Conservation (phyloP, 345 rosid genomes). For the Aquilaria sinensis region DNA sequence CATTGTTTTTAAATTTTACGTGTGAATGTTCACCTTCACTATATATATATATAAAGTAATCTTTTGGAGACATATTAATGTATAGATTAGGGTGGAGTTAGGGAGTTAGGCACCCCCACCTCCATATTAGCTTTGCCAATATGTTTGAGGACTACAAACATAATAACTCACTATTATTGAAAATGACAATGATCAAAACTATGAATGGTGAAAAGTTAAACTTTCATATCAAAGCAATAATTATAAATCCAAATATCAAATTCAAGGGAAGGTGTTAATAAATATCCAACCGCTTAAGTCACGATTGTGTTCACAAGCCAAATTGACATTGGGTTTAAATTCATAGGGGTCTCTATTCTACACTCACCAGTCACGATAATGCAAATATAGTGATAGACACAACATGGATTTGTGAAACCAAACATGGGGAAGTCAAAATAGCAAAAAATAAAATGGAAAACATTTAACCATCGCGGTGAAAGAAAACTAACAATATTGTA, state of each 20-base stretch:
- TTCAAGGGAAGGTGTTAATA: background rate
- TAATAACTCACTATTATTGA: constrained; percentile 58
- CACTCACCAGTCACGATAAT: constrained; percentile 69
- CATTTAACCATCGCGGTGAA: no score
- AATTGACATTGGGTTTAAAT: no score
- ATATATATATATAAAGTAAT: no score
- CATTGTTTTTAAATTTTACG: no score
- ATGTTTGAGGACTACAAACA: no score
- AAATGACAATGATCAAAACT: constrained; percentile 83
- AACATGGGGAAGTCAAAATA: background rate
- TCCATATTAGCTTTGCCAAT: no score
- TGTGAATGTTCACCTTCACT: no score
- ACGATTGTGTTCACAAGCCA: no score
- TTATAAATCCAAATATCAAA: constrained; percentile 72
- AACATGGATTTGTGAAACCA: constrained; percentile 55
- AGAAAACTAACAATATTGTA: constrained; percentile 51
- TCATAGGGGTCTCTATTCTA: background rate
- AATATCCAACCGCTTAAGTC: no score
- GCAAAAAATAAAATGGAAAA: background rate
- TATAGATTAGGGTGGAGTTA: no score
- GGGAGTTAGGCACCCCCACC: no score
- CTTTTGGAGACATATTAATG: no score
- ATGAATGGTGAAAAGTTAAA: constrained; percentile 91
- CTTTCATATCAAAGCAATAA: constrained; percentile 73
- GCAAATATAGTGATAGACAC: constrained; percentile 91